Base-by-base conservation (phyloP, 495 filamentous ascomycete species). In the Podospora bellae-mahoneyi region DNA sequence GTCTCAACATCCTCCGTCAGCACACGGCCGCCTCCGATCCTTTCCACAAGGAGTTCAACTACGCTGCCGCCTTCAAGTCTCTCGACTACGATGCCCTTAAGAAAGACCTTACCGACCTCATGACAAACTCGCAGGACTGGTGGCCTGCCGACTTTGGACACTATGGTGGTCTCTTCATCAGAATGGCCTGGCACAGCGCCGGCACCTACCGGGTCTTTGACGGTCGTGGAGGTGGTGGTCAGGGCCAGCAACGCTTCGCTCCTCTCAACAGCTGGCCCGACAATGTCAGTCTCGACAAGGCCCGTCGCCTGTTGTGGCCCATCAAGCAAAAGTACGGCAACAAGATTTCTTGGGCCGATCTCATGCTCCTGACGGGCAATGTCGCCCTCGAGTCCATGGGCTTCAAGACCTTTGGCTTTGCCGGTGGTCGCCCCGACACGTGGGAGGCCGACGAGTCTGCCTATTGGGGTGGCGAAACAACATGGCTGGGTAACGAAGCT, bases 251-350 rank as follows among this genome's bases (percentile, higher is more conserved):
- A 78, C 86, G 89, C 39, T 91, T 92, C 70, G 89, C 89, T 18
- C 89, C 89, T 13, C 85, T 92, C 72, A 92, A 92, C 87, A 89
- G 86, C 81, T 92, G 89, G 89, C 89, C 89, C 66, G 89, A 92
- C 80, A 92, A 92, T 69, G 88, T 87, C 68, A 86, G 82, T 71
- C 84, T 92, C 61, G 89, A 92, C 84, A 92, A 92, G 84, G 89
- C 88, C 48, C 89, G 89, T 64, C 89, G 89, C 68, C 85, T 92
- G 67, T 78, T 92, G 64, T 92, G 89, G 89, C 89, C 89, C 72
- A 86, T 92, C 80, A 92, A 92, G 82, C 88, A 91, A 72, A 92
- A 92, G 83, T 92, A 92, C 73, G 89, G 89, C 75, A 84, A 86
- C 84, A 91, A 90, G 83, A 89, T 92, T 75, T 92, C 89, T 4